Evolutionary conservation across 345 rosid genomes (phyloP).

Genomic region (Linum usitatissimum): DNA sequence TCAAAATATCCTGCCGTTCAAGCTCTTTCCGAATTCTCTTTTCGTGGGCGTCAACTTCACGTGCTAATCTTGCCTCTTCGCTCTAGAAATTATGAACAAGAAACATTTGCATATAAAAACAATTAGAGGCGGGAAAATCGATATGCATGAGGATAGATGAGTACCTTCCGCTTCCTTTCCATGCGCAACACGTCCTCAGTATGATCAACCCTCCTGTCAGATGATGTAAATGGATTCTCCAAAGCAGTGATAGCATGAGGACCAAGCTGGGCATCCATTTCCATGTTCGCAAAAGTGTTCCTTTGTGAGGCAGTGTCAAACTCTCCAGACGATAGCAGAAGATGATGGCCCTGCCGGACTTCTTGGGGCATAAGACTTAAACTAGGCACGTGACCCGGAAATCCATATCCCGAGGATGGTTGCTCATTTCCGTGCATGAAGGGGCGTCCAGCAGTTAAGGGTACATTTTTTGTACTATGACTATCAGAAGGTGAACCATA

Average conservation of each 20-base stretch:
- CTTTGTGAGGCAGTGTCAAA: slow-evolving; percentile 36
- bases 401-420: slow-evolving; percentile 32
- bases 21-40: slow-evolving; percentile 78
- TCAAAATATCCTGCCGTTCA: slow-evolving; percentile 68
- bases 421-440: slow-evolving; percentile 29
- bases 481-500: slow-evolving; percentile 34
- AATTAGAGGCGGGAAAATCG: not conserved
- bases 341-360: slow-evolving; percentile 35
- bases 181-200: slow-evolving; percentile 41
- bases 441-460: slow-evolving; percentile 23
- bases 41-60: slow-evolving; percentile 84
- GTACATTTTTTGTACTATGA: slow-evolving; percentile 30
- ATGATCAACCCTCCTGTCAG: slow-evolving; percentile 39
- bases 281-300: slow-evolving; percentile 26
- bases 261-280: slow-evolving; percentile 26
- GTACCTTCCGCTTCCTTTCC: slow-evolving; percentile 76
- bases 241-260: slow-evolving; percentile 30
- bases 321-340: slow-evolving; percentile 34
- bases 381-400: slow-evolving; percentile 45
- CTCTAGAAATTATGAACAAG: slow-evolving; percentile 29
- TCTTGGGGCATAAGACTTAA: slow-evolving; percentile 60
- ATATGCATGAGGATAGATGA: not conserved
- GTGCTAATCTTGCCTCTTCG: slow-evolving; percentile 78
- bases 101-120: slow-evolving; percentile 6
- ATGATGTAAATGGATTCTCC: slow-evolving; percentile 36